Percentiles rank a stretch among this genome's conserved stretches.
These are phyloP conservation scores for Nitzschia putrida DNA, from an alignment of 108 stramenopile genomes.

Conservation along the genomic window DNA sequence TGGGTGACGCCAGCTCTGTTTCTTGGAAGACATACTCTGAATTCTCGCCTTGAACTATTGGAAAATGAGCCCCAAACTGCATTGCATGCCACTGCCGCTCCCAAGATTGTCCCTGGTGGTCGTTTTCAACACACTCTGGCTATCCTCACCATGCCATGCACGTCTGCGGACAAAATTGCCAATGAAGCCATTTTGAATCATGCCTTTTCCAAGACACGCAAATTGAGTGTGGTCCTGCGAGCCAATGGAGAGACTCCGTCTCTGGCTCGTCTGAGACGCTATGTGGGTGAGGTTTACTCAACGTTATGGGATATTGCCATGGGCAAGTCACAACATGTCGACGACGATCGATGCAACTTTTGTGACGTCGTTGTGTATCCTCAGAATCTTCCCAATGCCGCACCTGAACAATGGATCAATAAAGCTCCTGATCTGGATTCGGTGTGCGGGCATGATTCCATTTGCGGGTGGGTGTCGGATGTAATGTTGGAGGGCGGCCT, in stretches of 20 bases:
- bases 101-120: too few relatives aligned
- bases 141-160: constrained; percentile 78
- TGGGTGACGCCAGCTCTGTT: too few relatives aligned
- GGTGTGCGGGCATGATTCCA: constrained; percentile 74
- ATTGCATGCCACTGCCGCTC: too few relatives aligned
- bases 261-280: constrained; percentile 67
- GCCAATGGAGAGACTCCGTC: constrained; percentile 55
- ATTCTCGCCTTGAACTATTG: too few relatives aligned
- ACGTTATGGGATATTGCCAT: constrained; percentile 78
- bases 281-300: constrained; percentile 85
- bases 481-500: constrained; percentile 54
- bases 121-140: constrained; percentile 68
- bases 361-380: constrained; percentile 86
- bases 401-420: constrained; percentile 76
- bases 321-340: constrained; percentile 25
- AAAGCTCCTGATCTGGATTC: constrained; percentile 67
- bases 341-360: constrained; percentile 27
- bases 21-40: too few relatives aligned
- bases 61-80: too few relatives aligned
- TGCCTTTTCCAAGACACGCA: constrained; percentile 53
- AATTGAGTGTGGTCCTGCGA: constrained; percentile 70
- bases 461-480: constrained; percentile 75
- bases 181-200: constrained; percentile 85
- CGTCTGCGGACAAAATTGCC: constrained; percentile 79
- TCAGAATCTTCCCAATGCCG: constrained; percentile 83